Conservation (phyloP, 495 filamentous ascomycete genomes). For the Tetracladium setigerum region DNA sequence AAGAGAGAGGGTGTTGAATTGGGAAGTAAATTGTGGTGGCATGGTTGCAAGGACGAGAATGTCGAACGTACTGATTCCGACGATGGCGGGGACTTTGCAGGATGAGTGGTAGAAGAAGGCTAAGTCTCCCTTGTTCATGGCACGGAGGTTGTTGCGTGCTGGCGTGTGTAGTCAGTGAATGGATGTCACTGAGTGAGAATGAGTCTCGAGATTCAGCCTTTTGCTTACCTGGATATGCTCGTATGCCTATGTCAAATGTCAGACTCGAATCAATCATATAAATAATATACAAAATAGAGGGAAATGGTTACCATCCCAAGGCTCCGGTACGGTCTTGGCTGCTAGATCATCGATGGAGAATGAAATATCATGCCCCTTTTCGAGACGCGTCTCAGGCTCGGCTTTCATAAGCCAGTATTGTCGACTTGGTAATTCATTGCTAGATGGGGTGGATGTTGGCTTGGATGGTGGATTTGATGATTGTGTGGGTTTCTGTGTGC, state of each 20-base stretch:
- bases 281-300: background rate
- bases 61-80: slow-evolving; percentile 49
- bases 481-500: slow-evolving; percentile 1
- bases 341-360: slow-evolving; percentile 93
- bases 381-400: slow-evolving; percentile 78
- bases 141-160: slow-evolving; percentile 79
- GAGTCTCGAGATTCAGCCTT: background rate
- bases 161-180: slow-evolving; percentile 4
- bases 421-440: slow-evolving; percentile 15
- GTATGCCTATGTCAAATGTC: slow-evolving; percentile 12
- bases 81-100: slow-evolving; percentile 83
- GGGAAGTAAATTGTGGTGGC: no score
- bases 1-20: no score
- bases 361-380: slow-evolving; percentile 78
- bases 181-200: background rate
- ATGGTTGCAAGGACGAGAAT: no score
- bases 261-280: background rate
- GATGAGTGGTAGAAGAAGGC: slow-evolving; percentile 99
- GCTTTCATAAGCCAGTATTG: slow-evolving; percentile 94
- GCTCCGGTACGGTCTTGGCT: slow-evolving; percentile 61
- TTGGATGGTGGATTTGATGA: background rate
- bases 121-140: slow-evolving; percentile 85
- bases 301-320: slow-evolving; percentile 67
- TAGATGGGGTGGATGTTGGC: background rate
- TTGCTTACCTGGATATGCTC: slow-evolving; percentile 15